These are phyloP conservation scores for Syzygium malaccense DNA, from an alignment of 441 rosid genomes.

Conservation along the genomic window DNA sequence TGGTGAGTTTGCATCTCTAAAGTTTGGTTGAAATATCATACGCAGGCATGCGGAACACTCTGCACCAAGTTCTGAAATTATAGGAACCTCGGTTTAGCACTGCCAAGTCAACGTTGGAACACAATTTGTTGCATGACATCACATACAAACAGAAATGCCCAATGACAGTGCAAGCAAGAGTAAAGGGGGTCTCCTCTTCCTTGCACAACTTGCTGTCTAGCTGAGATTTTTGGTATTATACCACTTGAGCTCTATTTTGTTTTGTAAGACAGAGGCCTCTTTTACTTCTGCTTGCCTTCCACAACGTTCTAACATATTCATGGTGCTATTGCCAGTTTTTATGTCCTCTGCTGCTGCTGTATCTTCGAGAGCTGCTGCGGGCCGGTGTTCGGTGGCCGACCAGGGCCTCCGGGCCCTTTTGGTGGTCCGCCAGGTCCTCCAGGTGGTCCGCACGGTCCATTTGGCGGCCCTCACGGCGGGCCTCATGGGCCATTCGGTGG, in stretches of 20 bases:
- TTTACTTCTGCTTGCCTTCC: background rate
- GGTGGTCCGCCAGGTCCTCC: constrained; percentile 2
- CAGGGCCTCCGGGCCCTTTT: background rate
- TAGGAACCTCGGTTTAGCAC: background rate
- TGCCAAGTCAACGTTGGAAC: background rate
- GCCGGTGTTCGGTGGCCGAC: background rate
- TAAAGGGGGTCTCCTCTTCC: background rate
- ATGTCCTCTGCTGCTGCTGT: constrained; percentile 7
- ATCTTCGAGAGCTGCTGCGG: constrained; percentile 5
- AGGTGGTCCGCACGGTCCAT: background rate
- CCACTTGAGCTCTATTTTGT: background rate
- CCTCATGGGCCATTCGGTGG: background rate
- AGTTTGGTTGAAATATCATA: background rate
- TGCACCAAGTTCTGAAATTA: background rate
- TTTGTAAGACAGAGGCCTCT: background rate
- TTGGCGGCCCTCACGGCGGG: background rate
- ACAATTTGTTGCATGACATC: background rate
- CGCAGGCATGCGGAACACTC: background rate
- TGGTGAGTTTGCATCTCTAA: background rate
- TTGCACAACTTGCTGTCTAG: background rate
- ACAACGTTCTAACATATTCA: background rate
- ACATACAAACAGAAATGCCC: background rate
- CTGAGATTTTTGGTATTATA: background rate
- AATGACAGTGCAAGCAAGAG: background rate
- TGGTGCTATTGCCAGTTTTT: background rate